phyloP scores from a whole-genome alignment of 768 basidiomycete genomes.

The Gloeophyllum trabeum region DNA sequence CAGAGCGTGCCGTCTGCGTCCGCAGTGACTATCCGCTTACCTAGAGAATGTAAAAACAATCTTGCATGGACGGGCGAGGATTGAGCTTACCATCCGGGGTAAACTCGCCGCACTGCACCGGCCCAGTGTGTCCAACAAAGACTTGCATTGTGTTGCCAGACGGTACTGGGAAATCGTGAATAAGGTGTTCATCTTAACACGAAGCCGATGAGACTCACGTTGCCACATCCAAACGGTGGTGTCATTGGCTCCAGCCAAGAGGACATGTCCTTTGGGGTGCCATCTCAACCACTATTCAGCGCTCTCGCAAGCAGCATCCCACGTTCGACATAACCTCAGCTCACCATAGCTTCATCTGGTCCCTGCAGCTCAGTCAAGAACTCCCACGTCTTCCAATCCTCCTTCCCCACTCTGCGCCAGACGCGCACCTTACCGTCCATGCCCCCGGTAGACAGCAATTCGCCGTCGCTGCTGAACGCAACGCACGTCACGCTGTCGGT shows the following conservation, averaged over 20 bases:
- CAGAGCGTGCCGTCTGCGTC: conserved; percentile 75
- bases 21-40: conserved; percentile 84
- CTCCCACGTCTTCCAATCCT: conserved; percentile 78
- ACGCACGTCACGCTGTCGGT: conserved; percentile 78
- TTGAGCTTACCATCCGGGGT: conserved; percentile 68
- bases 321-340: conserved; percentile 12
- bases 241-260: conserved; percentile 90
- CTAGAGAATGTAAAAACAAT: conserved; percentile 22
- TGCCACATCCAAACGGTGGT: conserved; percentile 97
- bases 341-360: conserved; percentile 90
- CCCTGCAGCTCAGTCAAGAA: conserved; percentile 90
- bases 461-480: conserved; percentile 81
- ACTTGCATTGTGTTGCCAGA: conserved; percentile 94
- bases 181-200: background rate
- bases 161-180: conserved; percentile 49
- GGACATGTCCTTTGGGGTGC: conserved; percentile 89
- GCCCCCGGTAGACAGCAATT: conserved; percentile 90
- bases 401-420: conserved; percentile 78
- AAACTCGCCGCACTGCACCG: conserved; percentile 83
- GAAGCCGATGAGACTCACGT: conserved; percentile 36
- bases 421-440: conserved; percentile 95
- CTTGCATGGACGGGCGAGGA: background rate
- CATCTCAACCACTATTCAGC: conserved; percentile 73
- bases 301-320: background rate
- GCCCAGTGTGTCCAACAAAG: conserved; percentile 79